phyloP scores from a whole-genome alignment of 352 stramenopile species.

The Phytophthora quininea region DNA sequence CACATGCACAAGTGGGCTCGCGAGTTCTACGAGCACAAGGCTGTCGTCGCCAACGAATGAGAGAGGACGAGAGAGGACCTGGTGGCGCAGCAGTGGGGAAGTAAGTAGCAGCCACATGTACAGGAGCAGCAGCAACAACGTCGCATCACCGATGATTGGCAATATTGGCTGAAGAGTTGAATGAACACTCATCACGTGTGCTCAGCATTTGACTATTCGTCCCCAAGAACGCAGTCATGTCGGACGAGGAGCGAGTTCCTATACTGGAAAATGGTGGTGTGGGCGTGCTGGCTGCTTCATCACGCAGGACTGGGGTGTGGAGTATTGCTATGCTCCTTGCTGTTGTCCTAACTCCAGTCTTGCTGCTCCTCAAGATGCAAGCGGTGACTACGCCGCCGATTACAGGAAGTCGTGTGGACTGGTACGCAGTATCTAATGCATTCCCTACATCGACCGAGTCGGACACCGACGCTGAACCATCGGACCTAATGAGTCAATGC shows the following conservation, averaged over 20 bases:
- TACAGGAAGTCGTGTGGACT: not conserved
- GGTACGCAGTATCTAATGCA: not conserved
- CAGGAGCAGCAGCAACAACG: slow-evolving; percentile 10
- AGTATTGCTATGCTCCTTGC: not conserved
- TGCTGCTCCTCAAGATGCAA: slow-evolving; percentile 5
- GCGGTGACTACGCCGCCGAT: not conserved
- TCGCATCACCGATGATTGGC: not conserved
- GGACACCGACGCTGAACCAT: slow-evolving; percentile 41
- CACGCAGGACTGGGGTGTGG: not conserved
- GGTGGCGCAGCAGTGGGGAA: not conserved
- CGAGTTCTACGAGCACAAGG: slow-evolving; percentile 54
- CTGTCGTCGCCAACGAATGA: slow-evolving; percentile 24
- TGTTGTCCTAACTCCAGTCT: not conserved
- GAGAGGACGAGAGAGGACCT: not conserved
- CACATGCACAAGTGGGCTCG: slow-evolving; percentile 86
- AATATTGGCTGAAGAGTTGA: slow-evolving; percentile 1
- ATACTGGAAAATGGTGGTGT: slow-evolving; percentile 4
- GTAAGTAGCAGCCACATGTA: slow-evolving; percentile 6
- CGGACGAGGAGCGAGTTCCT: slow-evolving; percentile 10
- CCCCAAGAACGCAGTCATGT: slow-evolving; percentile 6
- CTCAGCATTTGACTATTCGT: slow-evolving; percentile 14
- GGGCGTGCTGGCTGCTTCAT: not conserved
- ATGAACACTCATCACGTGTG: slow-evolving; percentile 3
- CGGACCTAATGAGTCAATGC: slow-evolving; percentile 60
- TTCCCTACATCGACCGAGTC: slow-evolving; percentile 74